Evolutionary conservation across 1,284 basidiomycete genomes (phyloP).

Genomic region (Ustanciosporium gigantosporum): DNA sequence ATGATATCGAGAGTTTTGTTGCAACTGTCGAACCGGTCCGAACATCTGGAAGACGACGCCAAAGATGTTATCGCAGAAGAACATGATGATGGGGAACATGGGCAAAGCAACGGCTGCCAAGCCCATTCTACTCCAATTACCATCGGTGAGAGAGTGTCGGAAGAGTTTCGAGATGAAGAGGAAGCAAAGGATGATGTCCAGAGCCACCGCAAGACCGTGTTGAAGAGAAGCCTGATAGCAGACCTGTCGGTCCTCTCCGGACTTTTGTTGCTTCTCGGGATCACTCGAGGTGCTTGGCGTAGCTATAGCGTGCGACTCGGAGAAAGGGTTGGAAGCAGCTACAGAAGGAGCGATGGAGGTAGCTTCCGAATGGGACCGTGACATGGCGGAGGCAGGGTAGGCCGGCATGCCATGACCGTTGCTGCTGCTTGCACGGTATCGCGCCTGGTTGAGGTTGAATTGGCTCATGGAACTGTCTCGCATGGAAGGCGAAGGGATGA

Average conservation of each 20-base stretch:
- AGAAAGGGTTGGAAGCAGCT: conserved; percentile 11
- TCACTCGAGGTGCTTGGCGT: conserved; percentile 1
- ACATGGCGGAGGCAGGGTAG: background rate
- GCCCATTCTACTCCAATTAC: conserved; percentile 69
- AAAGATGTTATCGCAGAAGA: conserved; percentile 69
- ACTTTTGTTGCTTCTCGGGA: conserved; percentile 15
- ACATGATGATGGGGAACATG: conserved; percentile 70
- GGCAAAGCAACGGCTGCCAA: conserved; percentile 67
- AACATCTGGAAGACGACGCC: conserved; percentile 57
- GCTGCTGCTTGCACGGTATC: conserved; percentile 5
- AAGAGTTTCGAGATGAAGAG: conserved; percentile 70
- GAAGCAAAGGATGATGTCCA: conserved; percentile 65
- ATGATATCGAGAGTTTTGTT: conserved; percentile 61
- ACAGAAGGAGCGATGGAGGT: conserved; percentile 4
- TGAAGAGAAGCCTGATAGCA: conserved; percentile 78
- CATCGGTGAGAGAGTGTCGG: conserved; percentile 72
- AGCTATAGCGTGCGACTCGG: conserved; percentile 8
- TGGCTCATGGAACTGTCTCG: conserved; percentile 8
- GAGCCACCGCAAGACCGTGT: conserved; percentile 69
- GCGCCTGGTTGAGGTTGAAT: conserved; percentile 24
- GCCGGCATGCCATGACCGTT: conserved; percentile 1
- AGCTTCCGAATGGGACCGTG: background rate
- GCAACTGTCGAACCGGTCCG: conserved; percentile 71
- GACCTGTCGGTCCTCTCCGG: conserved; percentile 63
- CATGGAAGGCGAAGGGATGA: background rate